Percentiles rank a stretch among this genome's conserved stretches.
Evolutionary conservation across 2,329 filamentous ascomycete species (phyloP).

Genomic region (Alternaria burnsii): DNA sequence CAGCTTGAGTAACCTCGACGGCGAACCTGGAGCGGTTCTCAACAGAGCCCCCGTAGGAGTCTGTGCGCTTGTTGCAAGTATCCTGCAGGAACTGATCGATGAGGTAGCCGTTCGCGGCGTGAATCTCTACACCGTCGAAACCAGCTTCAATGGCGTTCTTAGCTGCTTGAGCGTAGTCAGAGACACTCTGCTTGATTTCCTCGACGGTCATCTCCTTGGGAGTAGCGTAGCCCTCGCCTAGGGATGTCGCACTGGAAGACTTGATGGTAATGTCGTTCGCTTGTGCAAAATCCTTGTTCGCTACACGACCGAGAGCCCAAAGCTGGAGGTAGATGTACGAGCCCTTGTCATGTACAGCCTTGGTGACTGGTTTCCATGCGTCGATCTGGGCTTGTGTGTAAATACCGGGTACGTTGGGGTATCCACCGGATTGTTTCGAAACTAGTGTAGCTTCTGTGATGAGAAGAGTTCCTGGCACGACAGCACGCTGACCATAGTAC

Average conservation of each 20-base stretch:
- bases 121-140: constrained; percentile 68
- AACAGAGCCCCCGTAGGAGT: constrained; percentile 58
- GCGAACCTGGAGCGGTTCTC: constrained; percentile 63
- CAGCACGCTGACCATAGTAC: constrained; percentile 65
- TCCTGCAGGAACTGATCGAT: constrained; percentile 72
- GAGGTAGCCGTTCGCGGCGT: constrained; percentile 72
- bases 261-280: constrained; percentile 47
- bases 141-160: constrained; percentile 60
- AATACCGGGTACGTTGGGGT: constrained; percentile 65
- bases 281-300: constrained; percentile 50
- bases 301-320: constrained; percentile 67
- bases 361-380: constrained; percentile 68
- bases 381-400: constrained; percentile 59
- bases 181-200: constrained; percentile 51
- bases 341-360: constrained; percentile 69
- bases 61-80: constrained; percentile 62
- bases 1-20: constrained; percentile 63
- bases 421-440: constrained; percentile 57
- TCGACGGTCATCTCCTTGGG: constrained; percentile 51
- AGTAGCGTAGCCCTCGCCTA: constrained; percentile 54
- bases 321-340: constrained; percentile 70
- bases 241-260: constrained; percentile 43
- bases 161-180: constrained; percentile 54
- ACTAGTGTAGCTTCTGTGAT: constrained; percentile 67
- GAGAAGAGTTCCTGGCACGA: constrained; percentile 63